Conservation (phyloP, 164 flowering plant genomes). For the Dillenia turbinata region DNA sequence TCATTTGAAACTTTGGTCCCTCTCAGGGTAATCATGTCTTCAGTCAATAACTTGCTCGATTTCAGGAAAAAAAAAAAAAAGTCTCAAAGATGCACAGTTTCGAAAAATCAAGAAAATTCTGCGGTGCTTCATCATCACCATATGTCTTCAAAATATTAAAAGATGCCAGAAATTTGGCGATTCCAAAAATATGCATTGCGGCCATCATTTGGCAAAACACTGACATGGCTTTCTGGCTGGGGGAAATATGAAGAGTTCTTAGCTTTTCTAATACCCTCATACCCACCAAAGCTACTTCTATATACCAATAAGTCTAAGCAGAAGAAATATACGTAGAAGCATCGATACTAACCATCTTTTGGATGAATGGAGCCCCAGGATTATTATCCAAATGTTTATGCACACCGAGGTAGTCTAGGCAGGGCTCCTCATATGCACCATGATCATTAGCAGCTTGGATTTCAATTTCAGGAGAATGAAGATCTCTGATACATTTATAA, state of each 20-base stretch:
- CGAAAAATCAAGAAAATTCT: constrained; percentile 6
- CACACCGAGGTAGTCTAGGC: constrained; percentile 55
- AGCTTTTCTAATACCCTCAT: constrained; percentile 35
- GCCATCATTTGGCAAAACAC: constrained; percentile 20
- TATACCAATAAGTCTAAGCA: constrained; percentile 28
- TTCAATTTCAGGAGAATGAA: constrained; percentile 14
- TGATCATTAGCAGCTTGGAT: constrained; percentile 10
- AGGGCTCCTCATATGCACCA: constrained; percentile 26
- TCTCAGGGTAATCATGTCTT: no score
- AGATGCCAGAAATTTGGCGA: constrained; percentile 28
- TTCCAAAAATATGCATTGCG: constrained; percentile 24
- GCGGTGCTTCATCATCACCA: constrained; percentile 14
- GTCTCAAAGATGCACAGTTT: no score
- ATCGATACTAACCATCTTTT: constrained; percentile 24
- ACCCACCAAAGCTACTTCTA: constrained; percentile 34
- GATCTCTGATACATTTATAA: constrained; percentile 23
- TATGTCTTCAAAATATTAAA: constrained; percentile 11
- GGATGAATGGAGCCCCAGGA: constrained; percentile 26
- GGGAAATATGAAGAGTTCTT: constrained; percentile 19
- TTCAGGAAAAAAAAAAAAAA: no score
- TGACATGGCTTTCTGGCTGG: constrained; percentile 12
- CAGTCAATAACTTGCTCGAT: no score
- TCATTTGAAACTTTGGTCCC: no score
- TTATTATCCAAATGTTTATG: constrained; percentile 18
- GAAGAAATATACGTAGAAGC: constrained; percentile 27